Percentiles rank a stretch among this genome's conserved stretches.
Conservation (phyloP, 176 grass and related monocot species). For the Dendrocalamus sinicus region DNA sequence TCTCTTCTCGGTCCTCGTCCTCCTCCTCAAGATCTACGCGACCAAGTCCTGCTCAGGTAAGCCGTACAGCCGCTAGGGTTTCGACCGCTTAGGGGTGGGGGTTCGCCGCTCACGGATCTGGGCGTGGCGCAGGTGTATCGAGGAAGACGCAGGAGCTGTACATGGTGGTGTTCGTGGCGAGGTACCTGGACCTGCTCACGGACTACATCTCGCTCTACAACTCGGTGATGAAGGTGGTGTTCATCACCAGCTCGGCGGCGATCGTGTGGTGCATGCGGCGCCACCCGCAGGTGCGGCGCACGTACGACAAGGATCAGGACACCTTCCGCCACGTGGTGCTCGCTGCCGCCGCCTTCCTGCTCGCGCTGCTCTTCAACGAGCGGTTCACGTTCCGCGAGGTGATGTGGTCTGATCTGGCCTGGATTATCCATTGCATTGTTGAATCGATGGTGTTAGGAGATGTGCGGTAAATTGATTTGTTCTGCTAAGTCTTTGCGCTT, state of each 20-base stretch:
- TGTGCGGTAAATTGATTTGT: not conserved
- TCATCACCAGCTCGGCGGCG: conserved; percentile 74
- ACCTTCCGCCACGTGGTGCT: conserved; percentile 78
- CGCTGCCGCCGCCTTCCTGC: conserved; percentile 35
- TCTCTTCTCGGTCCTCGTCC: conserved; percentile 92
- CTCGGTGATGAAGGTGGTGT: conserved; percentile 91
- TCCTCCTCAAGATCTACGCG: conserved; percentile 99
- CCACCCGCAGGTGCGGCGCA: conserved; percentile 76
- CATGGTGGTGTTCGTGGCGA: conserved; percentile 77
- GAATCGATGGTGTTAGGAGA: not conserved
- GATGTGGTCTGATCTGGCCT: conserved; percentile 12
- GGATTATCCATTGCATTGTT: not conserved
- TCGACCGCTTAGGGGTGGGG: not conserved
- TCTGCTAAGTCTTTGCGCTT: not conserved
- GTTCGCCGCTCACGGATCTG: conserved; percentile 39
- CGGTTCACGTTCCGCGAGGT: conserved; percentile 81
- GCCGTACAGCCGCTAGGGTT: conserved; percentile 16
- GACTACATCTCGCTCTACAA: conserved; percentile 93
- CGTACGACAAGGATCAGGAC: conserved; percentile 89
- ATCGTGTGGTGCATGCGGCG: conserved; percentile 97
- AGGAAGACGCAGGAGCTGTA: conserved; percentile 98
- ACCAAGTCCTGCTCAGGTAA: conserved; percentile 96
- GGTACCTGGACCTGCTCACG: conserved; percentile 90
- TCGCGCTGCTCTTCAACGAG: conserved; percentile 85
- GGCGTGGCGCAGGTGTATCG: conserved; percentile 67